Evolutionary conservation across 2,329 filamentous ascomycete genomes (phyloP).

Genomic region (Botrytis tulipae): DNA sequence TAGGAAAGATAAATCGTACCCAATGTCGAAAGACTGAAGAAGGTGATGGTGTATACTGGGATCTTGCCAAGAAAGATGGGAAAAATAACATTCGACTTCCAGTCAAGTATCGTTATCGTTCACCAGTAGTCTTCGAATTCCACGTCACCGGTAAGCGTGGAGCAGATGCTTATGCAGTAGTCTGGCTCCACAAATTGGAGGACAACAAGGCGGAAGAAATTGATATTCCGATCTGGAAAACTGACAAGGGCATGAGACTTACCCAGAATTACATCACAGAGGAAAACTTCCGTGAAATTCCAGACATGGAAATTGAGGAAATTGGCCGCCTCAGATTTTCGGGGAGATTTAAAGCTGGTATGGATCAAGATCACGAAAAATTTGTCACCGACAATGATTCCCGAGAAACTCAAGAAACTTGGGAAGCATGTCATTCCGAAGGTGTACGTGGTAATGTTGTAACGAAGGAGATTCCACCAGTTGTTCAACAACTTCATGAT

Average conservation of each 20-base stretch:
- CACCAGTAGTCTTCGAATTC: constrained; percentile 86
- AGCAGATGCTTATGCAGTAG: constrained; percentile 70
- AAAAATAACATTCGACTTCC: constrained; percentile 67
- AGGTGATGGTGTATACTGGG: constrained; percentile 59
- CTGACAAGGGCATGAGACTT: constrained; percentile 69
- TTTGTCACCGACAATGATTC: constrained; percentile 87
- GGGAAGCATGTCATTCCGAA: constrained; percentile 88
- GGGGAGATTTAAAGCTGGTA: constrained; percentile 83
- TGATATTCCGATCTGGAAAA: constrained; percentile 88
- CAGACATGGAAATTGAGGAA: constrained; percentile 74
- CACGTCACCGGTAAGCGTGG: constrained; percentile 66
- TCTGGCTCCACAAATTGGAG: constrained; percentile 83
- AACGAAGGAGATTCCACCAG: constrained; percentile 67
- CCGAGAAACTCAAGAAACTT: constrained; percentile 89
- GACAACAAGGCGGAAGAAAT: constrained; percentile 77
- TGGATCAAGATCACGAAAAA: constrained; percentile 77
- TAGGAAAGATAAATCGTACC: constrained; percentile 64
- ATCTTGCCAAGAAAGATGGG: constrained; percentile 50
- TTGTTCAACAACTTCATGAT: constrained; percentile 75
- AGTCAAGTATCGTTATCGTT: constrained; percentile 86
- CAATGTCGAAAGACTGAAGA: constrained; percentile 59
- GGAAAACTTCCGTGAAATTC: constrained; percentile 65
- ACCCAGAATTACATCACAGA: constrained; percentile 92
- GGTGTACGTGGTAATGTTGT: constrained; percentile 75
- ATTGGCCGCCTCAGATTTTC: constrained; percentile 79